Evolutionary conservation across 352 stramenopile genomes (phyloP).

Genomic region (Aphanomyces invadans): DNA sequence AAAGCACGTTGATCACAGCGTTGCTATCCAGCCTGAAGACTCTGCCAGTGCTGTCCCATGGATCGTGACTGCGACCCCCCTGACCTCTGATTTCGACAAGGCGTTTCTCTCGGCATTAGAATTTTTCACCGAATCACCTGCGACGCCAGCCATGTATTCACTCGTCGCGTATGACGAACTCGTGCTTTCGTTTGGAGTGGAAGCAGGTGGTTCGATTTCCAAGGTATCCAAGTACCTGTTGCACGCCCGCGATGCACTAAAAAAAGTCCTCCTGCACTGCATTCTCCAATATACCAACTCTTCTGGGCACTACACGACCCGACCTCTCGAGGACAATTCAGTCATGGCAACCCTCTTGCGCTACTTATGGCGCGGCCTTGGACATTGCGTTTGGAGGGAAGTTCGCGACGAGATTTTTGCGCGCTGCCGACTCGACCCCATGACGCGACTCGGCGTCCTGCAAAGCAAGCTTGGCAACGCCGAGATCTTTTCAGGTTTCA

Average conservation of each 20-base stretch:
- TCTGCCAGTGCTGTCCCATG: too few species aligned
- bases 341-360: neutral
- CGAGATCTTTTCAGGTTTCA: slow-evolving; percentile 14
- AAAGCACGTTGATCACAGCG: neutral
- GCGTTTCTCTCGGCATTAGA: neutral
- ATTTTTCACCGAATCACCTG: neutral
- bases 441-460: neutral
- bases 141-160: neutral
- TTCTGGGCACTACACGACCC: too few species aligned
- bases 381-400: slow-evolving; percentile 14
- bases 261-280: slow-evolving; percentile 4
- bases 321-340: too few species aligned
- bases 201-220: neutral
- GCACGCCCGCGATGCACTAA: slow-evolving; percentile 4
- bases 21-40: neutral
- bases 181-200: slow-evolving; percentile 5
- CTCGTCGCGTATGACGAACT: slow-evolving; percentile 9
- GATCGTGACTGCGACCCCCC: neutral
- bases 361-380: slow-evolving; percentile 10
- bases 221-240: neutral
- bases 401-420: slow-evolving; percentile 15
- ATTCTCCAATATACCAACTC: neutral
- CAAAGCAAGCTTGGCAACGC: neutral
- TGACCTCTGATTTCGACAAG: neutral
- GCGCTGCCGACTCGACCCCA: neutral